These are phyloP conservation scores for Neonectria hederae DNA, from an alignment of 2,329 filamentous ascomycete genomes.

Conservation along the genomic window DNA sequence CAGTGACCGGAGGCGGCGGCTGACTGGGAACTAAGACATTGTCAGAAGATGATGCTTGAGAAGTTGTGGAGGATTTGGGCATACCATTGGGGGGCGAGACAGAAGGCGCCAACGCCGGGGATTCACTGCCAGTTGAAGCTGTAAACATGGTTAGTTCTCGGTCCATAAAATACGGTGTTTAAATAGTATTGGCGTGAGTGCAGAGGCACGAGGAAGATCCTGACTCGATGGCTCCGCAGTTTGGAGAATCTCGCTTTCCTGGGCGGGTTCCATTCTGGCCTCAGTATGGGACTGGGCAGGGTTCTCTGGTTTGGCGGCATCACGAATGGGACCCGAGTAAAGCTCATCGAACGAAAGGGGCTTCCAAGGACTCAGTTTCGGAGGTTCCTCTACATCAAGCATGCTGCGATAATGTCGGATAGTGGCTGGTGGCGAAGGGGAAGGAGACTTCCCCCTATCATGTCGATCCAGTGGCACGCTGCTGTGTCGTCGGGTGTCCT, in stretches of 20 bases:
- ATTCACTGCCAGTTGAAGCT: constrained; percentile 59
- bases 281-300: constrained; percentile 5
- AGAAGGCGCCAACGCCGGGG: constrained; percentile 54
- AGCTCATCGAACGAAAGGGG: constrained; percentile 60
- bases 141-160: constrained; percentile 48
- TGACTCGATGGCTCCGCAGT: constrained; percentile 46
- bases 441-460: constrained; percentile 12
- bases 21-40: constrained; percentile 46
- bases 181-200: constrained; percentile 28
- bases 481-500: constrained; percentile 47
- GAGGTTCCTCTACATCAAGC: constrained; percentile 61
- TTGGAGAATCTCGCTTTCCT: background rate
- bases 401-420: constrained; percentile 60
- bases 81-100: constrained; percentile 53
- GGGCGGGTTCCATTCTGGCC: background rate
- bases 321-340: constrained; percentile 43
- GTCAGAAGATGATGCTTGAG: constrained; percentile 5
- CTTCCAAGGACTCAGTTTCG: constrained; percentile 54
- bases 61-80: constrained; percentile 26
- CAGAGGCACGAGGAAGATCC: constrained; percentile 43
- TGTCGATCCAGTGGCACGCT: constrained; percentile 40
- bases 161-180: constrained; percentile 1
- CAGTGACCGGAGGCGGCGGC: constrained; percentile 61
- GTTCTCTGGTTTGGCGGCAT: constrained; percentile 27
- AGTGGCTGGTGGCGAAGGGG: constrained; percentile 24